phyloP scores from a whole-genome alignment of 2,329 filamentous ascomycete genomes.

The Hypoxylon sp. region DNA sequence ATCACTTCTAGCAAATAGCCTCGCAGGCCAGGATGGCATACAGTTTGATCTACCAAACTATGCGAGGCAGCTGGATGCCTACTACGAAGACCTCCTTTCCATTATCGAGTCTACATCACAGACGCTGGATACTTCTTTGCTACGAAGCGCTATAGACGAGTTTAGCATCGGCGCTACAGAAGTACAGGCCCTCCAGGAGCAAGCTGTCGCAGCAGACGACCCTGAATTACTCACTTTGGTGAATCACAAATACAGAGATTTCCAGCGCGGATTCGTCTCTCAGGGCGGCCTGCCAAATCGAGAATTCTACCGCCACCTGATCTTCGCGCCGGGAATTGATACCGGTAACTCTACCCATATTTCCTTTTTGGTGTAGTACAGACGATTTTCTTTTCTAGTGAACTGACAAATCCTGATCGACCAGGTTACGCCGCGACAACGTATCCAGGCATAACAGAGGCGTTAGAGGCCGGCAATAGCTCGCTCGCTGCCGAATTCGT shows the following conservation, averaged over 20 bases:
- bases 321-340: conserved; percentile 61
- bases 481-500: conserved; percentile 48
- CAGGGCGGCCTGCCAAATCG: conserved; percentile 60
- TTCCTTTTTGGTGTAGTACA: background rate
- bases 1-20: conserved; percentile 54
- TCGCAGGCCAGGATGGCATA: conserved; percentile 54
- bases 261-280: conserved; percentile 61
- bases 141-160: conserved; percentile 54
- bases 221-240: conserved; percentile 52
- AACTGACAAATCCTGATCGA: conserved; percentile 5
- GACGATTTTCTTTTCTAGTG: background rate
- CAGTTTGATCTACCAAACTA: conserved; percentile 58
- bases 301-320: conserved; percentile 60
- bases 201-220: conserved; percentile 48
- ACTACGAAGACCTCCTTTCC: conserved; percentile 54
- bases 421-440: conserved; percentile 50
- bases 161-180: conserved; percentile 52
- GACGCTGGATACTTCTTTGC: conserved; percentile 53
- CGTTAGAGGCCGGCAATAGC: conserved; percentile 43
- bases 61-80: conserved; percentile 53
- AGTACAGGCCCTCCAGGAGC: conserved; percentile 50
- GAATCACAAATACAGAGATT: conserved; percentile 61
- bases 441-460: conserved; percentile 50
- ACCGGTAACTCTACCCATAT: conserved; percentile 53
- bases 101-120: conserved; percentile 50